Evolutionary conservation across 1,284 basidiomycete genomes (phyloP).

Genomic region (Heterobasidion occidentale): DNA sequence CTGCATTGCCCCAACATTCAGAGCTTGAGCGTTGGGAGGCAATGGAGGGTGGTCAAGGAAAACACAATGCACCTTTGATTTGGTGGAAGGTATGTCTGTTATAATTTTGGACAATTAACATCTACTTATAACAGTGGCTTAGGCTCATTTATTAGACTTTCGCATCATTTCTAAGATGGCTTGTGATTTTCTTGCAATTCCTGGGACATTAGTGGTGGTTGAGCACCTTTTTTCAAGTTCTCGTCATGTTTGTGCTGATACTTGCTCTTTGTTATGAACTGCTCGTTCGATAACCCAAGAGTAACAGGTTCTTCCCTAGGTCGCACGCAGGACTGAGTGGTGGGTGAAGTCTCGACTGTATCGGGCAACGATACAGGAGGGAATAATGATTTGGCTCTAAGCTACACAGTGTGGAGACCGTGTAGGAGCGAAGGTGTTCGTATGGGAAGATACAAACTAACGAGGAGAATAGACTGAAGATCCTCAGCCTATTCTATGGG

Average conservation of each 20-base stretch:
- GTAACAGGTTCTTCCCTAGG: no score
- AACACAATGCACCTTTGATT: conserved; percentile 6
- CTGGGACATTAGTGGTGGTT: conserved; percentile 24
- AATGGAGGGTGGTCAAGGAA: background rate
- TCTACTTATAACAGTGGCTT: background rate
- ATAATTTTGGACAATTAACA: background rate
- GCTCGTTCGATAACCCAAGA: no score
- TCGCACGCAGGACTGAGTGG: no score
- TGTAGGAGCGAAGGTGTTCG: no score
- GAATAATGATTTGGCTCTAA: no score
- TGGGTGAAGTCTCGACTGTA: no score
- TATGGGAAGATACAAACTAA: no score
- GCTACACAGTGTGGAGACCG: no score
- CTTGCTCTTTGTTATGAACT: no score
- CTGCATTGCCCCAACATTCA: background rate
- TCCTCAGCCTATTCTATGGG: no score
- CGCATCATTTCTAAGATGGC: conserved; percentile 22
- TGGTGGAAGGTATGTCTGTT: conserved; percentile 13
- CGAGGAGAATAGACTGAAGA: no score
- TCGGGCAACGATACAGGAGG: no score
- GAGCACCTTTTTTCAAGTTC: conserved; percentile 24
- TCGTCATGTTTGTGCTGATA: conserved; percentile 21
- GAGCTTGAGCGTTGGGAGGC: conserved; percentile 1
- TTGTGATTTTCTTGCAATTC: conserved; percentile 24
- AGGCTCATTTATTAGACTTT: conserved; percentile 14